A percentile compares a stretch with the other conserved stretches of the same genome.
Evolutionary conservation across 768 basidiomycete genomes (phyloP).

Genomic region (Lactarius vividus): DNA sequence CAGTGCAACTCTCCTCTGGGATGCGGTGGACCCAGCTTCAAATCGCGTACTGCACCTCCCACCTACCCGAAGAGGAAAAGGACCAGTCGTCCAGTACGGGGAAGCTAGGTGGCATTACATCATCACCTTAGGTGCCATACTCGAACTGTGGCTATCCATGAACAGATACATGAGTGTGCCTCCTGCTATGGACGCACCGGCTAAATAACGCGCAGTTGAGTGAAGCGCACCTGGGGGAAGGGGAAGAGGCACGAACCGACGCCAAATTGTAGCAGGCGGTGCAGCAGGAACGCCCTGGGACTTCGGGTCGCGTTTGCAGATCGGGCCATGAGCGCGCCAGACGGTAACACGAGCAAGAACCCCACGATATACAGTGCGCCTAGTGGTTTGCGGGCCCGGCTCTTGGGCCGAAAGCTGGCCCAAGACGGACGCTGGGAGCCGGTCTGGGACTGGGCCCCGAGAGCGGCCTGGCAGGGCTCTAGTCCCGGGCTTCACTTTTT

Average conservation of each 20-base stretch:
- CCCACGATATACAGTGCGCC: too few species aligned
- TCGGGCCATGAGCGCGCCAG: slow-evolving; percentile 55
- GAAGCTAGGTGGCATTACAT: too few species aligned
- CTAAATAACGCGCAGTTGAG: not conserved
- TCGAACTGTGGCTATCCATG: not conserved
- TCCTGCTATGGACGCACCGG: slow-evolving; percentile 5
- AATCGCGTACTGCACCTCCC: slow-evolving; percentile 10
- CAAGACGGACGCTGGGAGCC: too few species aligned
- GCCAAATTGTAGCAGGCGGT: slow-evolving; percentile 38
- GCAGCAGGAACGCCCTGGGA: slow-evolving; percentile 44
- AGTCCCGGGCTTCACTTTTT: too few species aligned
- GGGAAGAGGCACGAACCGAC: slow-evolving; percentile 6
- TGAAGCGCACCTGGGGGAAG: not conserved
- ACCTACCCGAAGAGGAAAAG: not conserved
- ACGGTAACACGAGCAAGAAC: slow-evolving; percentile 57
- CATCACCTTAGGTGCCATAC: slow-evolving; percentile 9
- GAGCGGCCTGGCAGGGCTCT: too few species aligned
- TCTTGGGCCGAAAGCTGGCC: too few species aligned
- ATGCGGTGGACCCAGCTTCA: slow-evolving; percentile 8
- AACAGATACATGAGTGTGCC: slow-evolving; percentile 20
- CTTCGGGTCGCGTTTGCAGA: slow-evolving; percentile 47
- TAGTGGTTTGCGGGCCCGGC: too few species aligned
- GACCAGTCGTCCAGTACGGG: too few species aligned
- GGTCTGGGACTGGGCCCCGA: too few species aligned
- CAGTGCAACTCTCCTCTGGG: not conserved